Percentiles rank a stretch among this genome's conserved stretches.
Conservation (phyloP, 352 stramenopile species). For the Phytophthora citrophthora region DNA sequence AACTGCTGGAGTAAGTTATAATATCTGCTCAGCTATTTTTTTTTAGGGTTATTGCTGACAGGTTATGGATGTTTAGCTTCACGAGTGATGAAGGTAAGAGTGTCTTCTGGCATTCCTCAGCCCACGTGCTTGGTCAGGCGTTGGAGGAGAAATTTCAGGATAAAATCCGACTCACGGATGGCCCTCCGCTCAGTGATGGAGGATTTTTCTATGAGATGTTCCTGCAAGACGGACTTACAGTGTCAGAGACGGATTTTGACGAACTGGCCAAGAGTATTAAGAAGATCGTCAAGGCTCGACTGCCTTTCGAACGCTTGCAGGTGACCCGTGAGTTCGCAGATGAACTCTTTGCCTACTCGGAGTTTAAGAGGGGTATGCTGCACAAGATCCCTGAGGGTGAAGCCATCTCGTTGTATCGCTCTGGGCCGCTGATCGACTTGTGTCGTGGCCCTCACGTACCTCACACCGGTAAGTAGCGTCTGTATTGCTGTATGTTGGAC, state of each 20-base stretch:
- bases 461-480: slow-evolving; percentile 82
- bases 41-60: slow-evolving; percentile 1
- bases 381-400: slow-evolving; percentile 96
- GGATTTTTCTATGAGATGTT: slow-evolving; percentile 99
- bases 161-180: slow-evolving; percentile 95
- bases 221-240: slow-evolving; percentile 62
- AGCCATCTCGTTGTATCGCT: slow-evolving; percentile 96
- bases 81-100: slow-evolving; percentile 73
- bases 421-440: slow-evolving; percentile 97
- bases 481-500: slow-evolving; percentile 33
- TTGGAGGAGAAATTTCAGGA: slow-evolving; percentile 97
- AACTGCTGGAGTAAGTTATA: slow-evolving; percentile 66
- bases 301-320: slow-evolving; percentile 93
- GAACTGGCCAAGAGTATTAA: slow-evolving; percentile 92
- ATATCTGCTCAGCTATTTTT: too few relatives aligned
- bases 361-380: slow-evolving; percentile 97
- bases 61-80: slow-evolving; percentile 45
- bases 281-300: slow-evolving; percentile 95
- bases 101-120: slow-evolving; percentile 99
- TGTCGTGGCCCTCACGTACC: slow-evolving; percentile 97
- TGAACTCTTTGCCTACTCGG: slow-evolving; percentile 92
- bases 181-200: slow-evolving; percentile 94
- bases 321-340: slow-evolving; percentile 91
- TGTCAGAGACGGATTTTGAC: slow-evolving; percentile 77
- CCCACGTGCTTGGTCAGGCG: slow-evolving; percentile 98